Conservation (phyloP, 192 early-diverging fungal species). For the Coemansia erecta region DNA sequence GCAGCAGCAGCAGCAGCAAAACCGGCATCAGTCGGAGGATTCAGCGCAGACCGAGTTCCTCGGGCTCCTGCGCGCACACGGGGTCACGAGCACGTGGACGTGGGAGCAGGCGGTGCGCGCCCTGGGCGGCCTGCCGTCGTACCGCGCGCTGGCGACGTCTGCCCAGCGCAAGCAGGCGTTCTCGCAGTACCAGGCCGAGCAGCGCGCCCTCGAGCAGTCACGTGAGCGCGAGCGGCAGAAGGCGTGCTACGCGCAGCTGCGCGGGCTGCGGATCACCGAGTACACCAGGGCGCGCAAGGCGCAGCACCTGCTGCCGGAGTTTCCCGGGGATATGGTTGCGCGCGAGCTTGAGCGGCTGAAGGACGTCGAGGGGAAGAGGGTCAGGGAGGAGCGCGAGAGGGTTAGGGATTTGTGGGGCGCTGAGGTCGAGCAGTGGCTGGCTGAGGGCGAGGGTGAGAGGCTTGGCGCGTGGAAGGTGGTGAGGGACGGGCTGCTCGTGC, state of each 20-base stretch:
- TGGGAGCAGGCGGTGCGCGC: conserved; percentile 92
- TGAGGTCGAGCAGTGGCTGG: too few relatives aligned
- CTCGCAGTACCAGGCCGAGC: conserved; percentile 58
- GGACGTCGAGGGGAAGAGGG: conserved; percentile 73
- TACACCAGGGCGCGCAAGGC: conserved; percentile 56
- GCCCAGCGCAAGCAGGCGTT: conserved; percentile 83
- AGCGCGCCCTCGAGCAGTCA: conserved; percentile 54
- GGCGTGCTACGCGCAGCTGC: conserved; percentile 58
- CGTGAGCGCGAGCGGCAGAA: conserved; percentile 23
- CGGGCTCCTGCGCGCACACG: conserved; percentile 66
- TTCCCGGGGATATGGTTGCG: conserved; percentile 64
- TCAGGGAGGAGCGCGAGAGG: too few relatives aligned
- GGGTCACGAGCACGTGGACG: conserved; percentile 78
- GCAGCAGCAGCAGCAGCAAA: conserved; percentile 6
- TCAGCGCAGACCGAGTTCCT: conserved; percentile 81
- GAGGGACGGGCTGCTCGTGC: too few relatives aligned
- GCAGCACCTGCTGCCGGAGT: conserved; percentile 57
- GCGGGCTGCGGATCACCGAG: conserved; percentile 53
- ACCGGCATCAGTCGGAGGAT: conserved; percentile 72
- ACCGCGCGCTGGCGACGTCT: conserved; percentile 76
- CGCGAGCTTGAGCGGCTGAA: conserved; percentile 60
- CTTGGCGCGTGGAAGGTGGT: too few relatives aligned
- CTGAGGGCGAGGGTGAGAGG: too few relatives aligned
- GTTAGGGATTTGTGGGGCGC: too few relatives aligned
- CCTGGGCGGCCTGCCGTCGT: conserved; percentile 79